Evolutionary conservation across 768 basidiomycete species (phyloP), one percentile per base, ranked within the genome.

Genomic region (Cyathus striatus): DNA sequence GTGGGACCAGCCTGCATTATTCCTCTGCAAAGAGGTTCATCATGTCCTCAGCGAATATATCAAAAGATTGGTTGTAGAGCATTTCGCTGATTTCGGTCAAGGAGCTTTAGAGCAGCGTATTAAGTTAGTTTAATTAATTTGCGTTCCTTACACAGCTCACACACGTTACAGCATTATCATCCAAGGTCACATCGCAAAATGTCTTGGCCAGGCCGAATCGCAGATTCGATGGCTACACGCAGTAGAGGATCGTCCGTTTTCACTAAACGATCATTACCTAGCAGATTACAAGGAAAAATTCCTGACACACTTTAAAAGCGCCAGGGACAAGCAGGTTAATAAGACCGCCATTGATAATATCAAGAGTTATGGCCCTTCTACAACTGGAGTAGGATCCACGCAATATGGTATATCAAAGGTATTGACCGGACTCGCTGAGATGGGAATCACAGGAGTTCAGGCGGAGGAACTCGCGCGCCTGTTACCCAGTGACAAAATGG

Each of bases 231-330:
- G 73, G 73, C 57, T 78, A 1, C 51, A 76, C 14, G 56, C 55
- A 2, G 49, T 79, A 10, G 78, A 80, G 48, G 36, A 49, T 23
- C 58, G 57, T 0, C 77, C 78, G 0, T 63, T 64, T 1, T 75
- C 79, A 0, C 56, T 74, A 5, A 80, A 79, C 40, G 68, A 62
- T 0, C 68, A 73, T 21, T 75, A 78, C 27, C 71, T 73, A 13
- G 26, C 62, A 0, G 66, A 76, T 48, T 67, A 65, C 45, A 69
- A 63, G 18, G 57, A 62, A 21, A 77, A 81, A 41, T 78, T 76
- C 51, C 37, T 76, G 0, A 36, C 58, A 0, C 48, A 67, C 47
- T 81, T 73, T 51, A 70, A 64, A 22, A 61, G 58, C 6, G 56
- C 51, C 3, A 57, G 65, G 6, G 59, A 58, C 37, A 56, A 57